Percentiles rank a stretch among this genome's conserved stretches.
These are phyloP conservation scores for Triangularia verruculosa DNA, from an alignment of 2,329 filamentous ascomycete species.

Conservation along the genomic window DNA sequence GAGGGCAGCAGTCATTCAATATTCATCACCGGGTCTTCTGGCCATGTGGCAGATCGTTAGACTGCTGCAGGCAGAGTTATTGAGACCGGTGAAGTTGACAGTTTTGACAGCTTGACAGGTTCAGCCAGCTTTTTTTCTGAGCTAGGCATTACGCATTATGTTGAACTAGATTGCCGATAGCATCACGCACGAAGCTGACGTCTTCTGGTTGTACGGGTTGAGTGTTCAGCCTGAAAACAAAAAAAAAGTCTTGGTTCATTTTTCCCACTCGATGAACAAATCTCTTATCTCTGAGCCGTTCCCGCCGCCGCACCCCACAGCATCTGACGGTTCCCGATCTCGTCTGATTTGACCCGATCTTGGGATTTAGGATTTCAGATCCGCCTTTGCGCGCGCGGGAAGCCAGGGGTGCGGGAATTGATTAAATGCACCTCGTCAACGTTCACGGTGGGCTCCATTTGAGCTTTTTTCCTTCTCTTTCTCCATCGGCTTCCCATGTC, in stretches of 20 bases:
- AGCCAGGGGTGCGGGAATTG: not conserved
- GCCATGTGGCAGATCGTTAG: slow-evolving; percentile 26
- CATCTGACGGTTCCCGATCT: not conserved
- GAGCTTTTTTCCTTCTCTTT: not conserved
- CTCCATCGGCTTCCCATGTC: too few species aligned
- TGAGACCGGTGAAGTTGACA: too few species aligned
- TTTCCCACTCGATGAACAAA: not conserved
- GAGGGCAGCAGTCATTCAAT: slow-evolving; percentile 1
- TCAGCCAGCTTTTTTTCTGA: not conserved
- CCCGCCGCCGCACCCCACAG: not conserved
- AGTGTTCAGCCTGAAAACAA: not conserved
- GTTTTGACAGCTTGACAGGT: slow-evolving; percentile 3
- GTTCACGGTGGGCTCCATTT: not conserved
- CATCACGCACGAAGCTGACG: not conserved
- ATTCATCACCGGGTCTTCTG: not conserved
- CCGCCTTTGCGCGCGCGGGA: not conserved
- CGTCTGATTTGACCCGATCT: not conserved
- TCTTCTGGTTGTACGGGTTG: too few species aligned
- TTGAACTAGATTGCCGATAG: not conserved
- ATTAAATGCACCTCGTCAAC: not conserved
- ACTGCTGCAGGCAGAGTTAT: slow-evolving; percentile 10
- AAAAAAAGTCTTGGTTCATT: not conserved
- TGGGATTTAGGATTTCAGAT: slow-evolving; percentile 1
- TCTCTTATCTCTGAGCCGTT: not conserved
- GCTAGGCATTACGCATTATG: not conserved